Percentiles rank a stretch among this genome's conserved stretches.
Conservation (phyloP, 345 rosid genomes). For the Diplotaxis tenuifolia region DNA sequence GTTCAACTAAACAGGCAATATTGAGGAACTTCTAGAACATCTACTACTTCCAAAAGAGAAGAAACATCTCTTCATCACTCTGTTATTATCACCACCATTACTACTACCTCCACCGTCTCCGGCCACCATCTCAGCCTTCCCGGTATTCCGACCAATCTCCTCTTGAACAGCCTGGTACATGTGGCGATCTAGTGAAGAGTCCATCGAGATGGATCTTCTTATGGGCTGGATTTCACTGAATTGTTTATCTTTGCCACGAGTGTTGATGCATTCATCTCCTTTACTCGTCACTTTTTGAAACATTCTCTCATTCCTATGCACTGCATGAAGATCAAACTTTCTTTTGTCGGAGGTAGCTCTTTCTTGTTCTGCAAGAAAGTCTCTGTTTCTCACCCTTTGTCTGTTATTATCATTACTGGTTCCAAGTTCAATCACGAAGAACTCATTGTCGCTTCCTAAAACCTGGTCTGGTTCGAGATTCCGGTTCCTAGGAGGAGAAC, state of each 20-base stretch:
- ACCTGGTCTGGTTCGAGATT: conserved; percentile 17
- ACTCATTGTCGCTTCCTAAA: conserved; percentile 55
- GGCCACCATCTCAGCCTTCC: conserved; percentile 14
- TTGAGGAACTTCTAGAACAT: conserved; percentile 61
- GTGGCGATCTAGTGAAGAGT: conserved; percentile 72
- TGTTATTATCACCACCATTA: conserved; percentile 28
- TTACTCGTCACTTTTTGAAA: conserved; percentile 54
- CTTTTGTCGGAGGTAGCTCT: conserved; percentile 44
- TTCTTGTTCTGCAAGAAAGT: conserved; percentile 46
- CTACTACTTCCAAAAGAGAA: conserved; percentile 71
- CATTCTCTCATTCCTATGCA: conserved; percentile 40
- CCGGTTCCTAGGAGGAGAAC: conserved; percentile 39
- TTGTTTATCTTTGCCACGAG: conserved; percentile 50
- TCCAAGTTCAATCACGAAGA: conserved; percentile 76
- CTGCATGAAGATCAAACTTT: conserved; percentile 39
- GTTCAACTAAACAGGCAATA: conserved; percentile 55
- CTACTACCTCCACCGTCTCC: conserved; percentile 38
- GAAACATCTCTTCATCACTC: conserved; percentile 60
- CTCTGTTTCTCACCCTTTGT: conserved; percentile 33
- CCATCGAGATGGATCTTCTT: conserved; percentile 91
- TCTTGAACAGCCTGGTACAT: conserved; percentile 65
- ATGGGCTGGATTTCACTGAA: conserved; percentile 62
- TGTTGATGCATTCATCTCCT: conserved; percentile 90
- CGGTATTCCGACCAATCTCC: conserved; percentile 41
- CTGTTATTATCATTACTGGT: conserved; percentile 19